A percentile compares a stretch with the other conserved stretches of the same genome.
Evolutionary conservation across 768 basidiomycete species (phyloP).

Genomic region (Boletus insuetus): DNA sequence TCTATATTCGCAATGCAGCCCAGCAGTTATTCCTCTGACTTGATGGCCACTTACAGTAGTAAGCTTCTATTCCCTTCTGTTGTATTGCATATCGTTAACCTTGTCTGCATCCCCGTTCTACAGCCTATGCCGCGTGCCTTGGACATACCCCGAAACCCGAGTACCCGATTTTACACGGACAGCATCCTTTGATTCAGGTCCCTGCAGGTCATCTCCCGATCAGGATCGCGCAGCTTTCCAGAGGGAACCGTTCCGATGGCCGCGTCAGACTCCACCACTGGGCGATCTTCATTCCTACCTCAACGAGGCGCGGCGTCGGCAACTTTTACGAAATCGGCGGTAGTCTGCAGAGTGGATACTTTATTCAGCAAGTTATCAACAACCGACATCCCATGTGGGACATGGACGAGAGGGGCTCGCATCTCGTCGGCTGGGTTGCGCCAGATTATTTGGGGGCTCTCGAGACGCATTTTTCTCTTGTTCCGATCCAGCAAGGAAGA

Average conservation of each 20-base stretch:
- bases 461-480: neutral
- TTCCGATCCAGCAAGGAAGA: slow-evolving; percentile 1
- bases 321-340: slow-evolving; percentile 10
- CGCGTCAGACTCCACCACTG: neutral
- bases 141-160: no score
- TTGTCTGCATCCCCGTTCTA: no score
- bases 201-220: slow-evolving; percentile 5
- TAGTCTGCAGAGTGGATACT: neutral
- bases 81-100: no score
- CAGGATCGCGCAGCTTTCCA: slow-evolving; percentile 2
- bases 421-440: slow-evolving; percentile 3
- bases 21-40: neutral
- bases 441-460: neutral
- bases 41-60: neutral
- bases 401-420: neutral
- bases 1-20: neutral
- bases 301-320: neutral
- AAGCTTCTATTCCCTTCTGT: no score
- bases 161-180: neutral
- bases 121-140: no score
- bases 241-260: neutral
- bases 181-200: neutral
- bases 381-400: neutral
- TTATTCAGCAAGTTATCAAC: neutral
- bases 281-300: slow-evolving; percentile 4